These are phyloP conservation scores for Dendrocalamus latiflorus DNA, from an alignment of 202 grass and related monocot genomes.

Conservation along the genomic window DNA sequence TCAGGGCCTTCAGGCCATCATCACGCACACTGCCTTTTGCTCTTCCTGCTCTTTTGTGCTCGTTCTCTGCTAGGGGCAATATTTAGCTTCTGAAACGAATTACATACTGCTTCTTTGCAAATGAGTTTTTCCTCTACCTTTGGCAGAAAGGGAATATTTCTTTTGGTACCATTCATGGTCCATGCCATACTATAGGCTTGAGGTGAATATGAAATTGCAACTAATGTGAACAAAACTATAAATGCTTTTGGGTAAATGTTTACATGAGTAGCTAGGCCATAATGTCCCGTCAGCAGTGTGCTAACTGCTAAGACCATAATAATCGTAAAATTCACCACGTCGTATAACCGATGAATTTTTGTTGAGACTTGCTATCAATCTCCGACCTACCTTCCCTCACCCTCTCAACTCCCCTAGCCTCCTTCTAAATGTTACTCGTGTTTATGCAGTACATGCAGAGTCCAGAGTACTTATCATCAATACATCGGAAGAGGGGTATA, in stretches of 20 bases:
- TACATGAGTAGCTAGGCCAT: neutral
- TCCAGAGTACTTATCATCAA: neutral
- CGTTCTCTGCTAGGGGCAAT: too few relatives aligned
- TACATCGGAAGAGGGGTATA: neutral
- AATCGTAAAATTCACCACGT: neutral
- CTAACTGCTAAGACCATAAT: neutral
- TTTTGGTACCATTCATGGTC: neutral
- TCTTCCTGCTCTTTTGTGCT: neutral
- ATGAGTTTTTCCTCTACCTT: too few relatives aligned
- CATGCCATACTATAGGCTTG: neutral
- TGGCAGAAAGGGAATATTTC: too few relatives aligned
- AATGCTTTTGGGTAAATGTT: neutral
- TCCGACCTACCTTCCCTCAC: neutral
- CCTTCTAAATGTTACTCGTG: neutral
- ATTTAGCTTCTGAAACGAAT: too few relatives aligned
- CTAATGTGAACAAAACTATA: too few relatives aligned
- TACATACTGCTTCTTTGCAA: too few relatives aligned
- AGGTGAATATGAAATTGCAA: too few relatives aligned
- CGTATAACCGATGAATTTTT: neutral
- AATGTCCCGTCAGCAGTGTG: neutral
- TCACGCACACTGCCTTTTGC: neutral
- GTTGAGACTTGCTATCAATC: neutral
- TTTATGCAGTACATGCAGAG: neutral
- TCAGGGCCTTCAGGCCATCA: neutral
- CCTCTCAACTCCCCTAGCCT: neutral